Evolutionary conservation across 176 grass and related monocot genomes (phyloP), one percentile per base, ranked within the genome.

Genomic region (Raddia distichophylla): DNA sequence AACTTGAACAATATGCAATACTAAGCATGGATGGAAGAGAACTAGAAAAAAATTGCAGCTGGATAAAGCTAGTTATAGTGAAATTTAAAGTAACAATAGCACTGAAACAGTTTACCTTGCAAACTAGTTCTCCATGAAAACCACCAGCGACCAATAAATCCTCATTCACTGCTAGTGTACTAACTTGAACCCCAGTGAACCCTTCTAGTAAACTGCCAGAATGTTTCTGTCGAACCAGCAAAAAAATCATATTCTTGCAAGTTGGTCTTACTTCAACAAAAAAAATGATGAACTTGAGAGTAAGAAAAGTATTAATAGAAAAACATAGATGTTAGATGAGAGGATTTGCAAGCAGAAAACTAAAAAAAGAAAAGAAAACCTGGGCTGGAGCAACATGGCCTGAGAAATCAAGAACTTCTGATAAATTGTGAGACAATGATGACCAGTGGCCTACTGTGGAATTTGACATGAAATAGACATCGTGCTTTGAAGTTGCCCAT

Each of bases 401-500:
- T 0, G 92, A 91, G 60, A 98, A 92, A 83, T 98, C 80, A 3
- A 98, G 86, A 81, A 98, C 82, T 20, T 89, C 82, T 20, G 81
- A 78, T 58, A 81, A 43, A 19, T 79, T 85, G 65, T 83, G 80
- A 56, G 86, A 86, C 79, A 94, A 76, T 71, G 95, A 83, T 75
- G 95, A 98, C 92, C 92, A 98, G 88, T 98, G 95, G 70, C 80
- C 64, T 69, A 98, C 79, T 71, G 92, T 91, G 47, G 81, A 81
- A 72, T 93, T 78, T 67, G 95, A 98, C 90, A 98, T 93, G 80
- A 93, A 89, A 81, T 98, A 98, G 18, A 93, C 92, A 82, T 98
- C 94, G 89, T 97, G 92, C 76, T 94, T 97, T 16, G 92, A 97
- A 37, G 92, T 92, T 79, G 94, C 90, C 95, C 95, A 98, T 68